These are phyloP conservation scores for Hanseniaspora thailandica DNA, from an alignment of 805 yeast species.

Conservation along the genomic window DNA sequence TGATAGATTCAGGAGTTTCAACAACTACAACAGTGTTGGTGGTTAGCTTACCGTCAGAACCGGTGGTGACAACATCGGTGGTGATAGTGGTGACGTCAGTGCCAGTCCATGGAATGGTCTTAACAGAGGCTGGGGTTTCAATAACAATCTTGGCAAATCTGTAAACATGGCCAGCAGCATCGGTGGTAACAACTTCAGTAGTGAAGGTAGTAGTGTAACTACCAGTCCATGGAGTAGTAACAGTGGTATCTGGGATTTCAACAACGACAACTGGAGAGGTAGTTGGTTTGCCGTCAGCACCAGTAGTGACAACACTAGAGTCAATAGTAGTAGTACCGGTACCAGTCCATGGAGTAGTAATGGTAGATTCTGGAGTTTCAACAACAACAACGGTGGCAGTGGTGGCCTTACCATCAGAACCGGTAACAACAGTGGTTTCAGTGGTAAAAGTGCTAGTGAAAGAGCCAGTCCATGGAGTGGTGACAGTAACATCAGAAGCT, in stretches of 20 bases:
- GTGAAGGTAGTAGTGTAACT: background rate
- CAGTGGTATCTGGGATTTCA: background rate
- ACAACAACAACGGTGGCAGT: background rate
- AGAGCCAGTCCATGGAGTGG: background rate
- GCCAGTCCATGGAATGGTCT: background rate
- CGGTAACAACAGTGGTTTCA: background rate
- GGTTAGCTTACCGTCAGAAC: background rate
- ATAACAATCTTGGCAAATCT: background rate
- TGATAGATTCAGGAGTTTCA: too few species aligned
- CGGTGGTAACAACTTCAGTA: background rate
- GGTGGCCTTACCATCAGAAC: background rate
- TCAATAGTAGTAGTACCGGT: background rate
- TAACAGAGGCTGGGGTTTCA: background rate
- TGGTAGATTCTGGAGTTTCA: background rate
- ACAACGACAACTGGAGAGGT: background rate
- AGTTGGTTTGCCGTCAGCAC: background rate
- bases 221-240: background rate
- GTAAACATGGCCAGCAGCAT: background rate
- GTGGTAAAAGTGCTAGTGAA: background rate
- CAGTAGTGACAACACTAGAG: background rate
- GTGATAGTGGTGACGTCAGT: background rate
- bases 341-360: background rate
- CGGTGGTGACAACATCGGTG: background rate
- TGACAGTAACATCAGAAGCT: background rate
- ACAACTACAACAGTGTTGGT: too few species aligned